phyloP scores from a whole-genome alignment of 768 basidiomycete genomes.

The Exsudoporus frostii region DNA sequence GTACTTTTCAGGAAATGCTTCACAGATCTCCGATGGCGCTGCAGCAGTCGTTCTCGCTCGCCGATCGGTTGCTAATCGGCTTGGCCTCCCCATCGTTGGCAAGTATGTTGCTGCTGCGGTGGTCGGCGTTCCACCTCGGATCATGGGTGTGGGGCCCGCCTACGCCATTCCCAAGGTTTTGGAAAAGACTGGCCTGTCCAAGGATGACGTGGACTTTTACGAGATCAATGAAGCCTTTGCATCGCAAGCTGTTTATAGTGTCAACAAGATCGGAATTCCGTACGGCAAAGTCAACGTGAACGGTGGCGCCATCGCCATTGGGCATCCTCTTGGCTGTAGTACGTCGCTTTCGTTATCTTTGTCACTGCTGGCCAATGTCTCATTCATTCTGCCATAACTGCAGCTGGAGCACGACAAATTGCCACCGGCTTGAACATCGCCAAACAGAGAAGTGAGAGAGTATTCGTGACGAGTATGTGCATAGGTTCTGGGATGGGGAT shows the following conservation, averaged over 20 bases:
- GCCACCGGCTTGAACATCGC: conserved; percentile 81
- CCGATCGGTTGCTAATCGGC: conserved; percentile 73
- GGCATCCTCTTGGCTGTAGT: conserved; percentile 87
- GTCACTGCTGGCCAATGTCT: background rate
- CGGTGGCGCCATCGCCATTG: conserved; percentile 88
- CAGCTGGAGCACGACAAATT: conserved; percentile 83
- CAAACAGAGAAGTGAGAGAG: conserved; percentile 67
- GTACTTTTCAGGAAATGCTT: conserved; percentile 59
- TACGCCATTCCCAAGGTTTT: conserved; percentile 81
- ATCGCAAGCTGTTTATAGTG: conserved; percentile 70
- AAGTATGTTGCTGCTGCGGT: conserved; percentile 72
- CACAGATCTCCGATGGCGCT: conserved; percentile 90
- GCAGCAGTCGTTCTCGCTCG: conserved; percentile 84
- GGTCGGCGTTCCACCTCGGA: conserved; percentile 79
- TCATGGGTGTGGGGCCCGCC: conserved; percentile 92
- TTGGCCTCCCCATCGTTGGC: conserved; percentile 83
- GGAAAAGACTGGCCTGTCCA: conserved; percentile 58
- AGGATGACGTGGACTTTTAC: conserved; percentile 81
- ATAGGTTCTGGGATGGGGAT: conserved; percentile 90
- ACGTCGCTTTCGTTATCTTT: conserved; percentile 32
- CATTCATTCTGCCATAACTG: conserved; percentile 3
- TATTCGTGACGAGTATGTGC: conserved; percentile 92
- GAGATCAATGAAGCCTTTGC: conserved; percentile 95
- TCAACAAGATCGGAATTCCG: conserved; percentile 67
- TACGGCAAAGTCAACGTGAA: conserved; percentile 80